Conservation (phyloP, 352 stramenopile species). For the Globisporangium irregulare region DNA sequence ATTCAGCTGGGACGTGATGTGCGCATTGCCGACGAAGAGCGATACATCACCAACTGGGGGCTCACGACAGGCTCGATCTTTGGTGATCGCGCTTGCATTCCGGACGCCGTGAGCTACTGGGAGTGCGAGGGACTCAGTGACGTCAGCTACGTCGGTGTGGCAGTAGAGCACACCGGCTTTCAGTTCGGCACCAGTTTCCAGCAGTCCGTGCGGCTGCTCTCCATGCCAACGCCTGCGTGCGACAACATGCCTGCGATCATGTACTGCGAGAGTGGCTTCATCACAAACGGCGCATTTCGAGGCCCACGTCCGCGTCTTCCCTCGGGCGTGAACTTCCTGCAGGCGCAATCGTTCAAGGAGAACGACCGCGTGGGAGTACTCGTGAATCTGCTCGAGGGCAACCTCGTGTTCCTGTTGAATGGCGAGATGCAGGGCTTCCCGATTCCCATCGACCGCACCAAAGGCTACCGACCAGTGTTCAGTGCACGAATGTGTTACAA, state of each 20-base stretch:
- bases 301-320: conserved; percentile 48
- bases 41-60: conserved; percentile 42
- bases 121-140: conserved; percentile 60
- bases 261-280: conserved; percentile 64
- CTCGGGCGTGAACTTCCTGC: conserved; percentile 36
- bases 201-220: conserved; percentile 42
- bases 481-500: conserved; percentile 51
- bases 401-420: conserved; percentile 56
- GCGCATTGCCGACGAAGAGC: conserved; percentile 37
- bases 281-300: conserved; percentile 66
- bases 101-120: conserved; percentile 58
- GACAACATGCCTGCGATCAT: conserved; percentile 74
- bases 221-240: conserved; percentile 47
- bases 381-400: conserved; percentile 52
- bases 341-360: conserved; percentile 44
- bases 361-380: conserved; percentile 54
- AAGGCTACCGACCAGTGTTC: conserved; percentile 56
- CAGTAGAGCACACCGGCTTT: conserved; percentile 19
- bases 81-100: conserved; percentile 39
- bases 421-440: conserved; percentile 32
- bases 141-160: conserved; percentile 55
- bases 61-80: conserved; percentile 45
- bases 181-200: conserved; percentile 34
- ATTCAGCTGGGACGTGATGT: conserved; percentile 38
- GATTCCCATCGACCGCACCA: conserved; percentile 39